These are phyloP conservation scores for Aschersonia sp. DNA, from an alignment of 2,329 filamentous ascomycete species.

Conservation along the genomic window DNA sequence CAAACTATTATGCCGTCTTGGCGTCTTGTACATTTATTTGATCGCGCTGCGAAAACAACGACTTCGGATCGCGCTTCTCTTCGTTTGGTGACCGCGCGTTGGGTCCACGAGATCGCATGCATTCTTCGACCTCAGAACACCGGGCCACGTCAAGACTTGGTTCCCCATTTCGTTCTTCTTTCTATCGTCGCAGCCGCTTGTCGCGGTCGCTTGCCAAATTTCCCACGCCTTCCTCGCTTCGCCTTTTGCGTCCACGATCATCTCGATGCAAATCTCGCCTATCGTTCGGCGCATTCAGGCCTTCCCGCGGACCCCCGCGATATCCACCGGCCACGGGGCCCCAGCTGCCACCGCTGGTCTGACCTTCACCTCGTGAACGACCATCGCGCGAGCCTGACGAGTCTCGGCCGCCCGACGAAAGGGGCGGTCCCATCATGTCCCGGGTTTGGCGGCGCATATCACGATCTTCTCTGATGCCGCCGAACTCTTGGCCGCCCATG, in stretches of 20 bases:
- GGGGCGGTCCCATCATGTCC: slow-evolving; percentile 15
- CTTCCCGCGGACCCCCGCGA: slow-evolving; percentile 17
- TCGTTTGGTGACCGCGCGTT: no score
- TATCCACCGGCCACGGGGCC: slow-evolving; percentile 8
- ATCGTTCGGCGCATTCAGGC: slow-evolving; percentile 15
- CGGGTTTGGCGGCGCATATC: slow-evolving; percentile 17
- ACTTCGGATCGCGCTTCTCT: no score
- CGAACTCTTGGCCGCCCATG: slow-evolving; percentile 13
- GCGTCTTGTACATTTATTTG: no score
- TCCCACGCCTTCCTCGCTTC: slow-evolving; percentile 33
- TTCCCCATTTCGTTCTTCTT: slow-evolving; percentile 3
- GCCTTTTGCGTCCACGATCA: slow-evolving; percentile 22
- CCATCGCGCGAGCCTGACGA: slow-evolving; percentile 15
- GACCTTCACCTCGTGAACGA: slow-evolving; percentile 16
- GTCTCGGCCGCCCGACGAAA: slow-evolving; percentile 14
- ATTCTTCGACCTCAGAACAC: not conserved
- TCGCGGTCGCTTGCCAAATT: slow-evolving; percentile 28
- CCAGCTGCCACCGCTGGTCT: slow-evolving; percentile 8
- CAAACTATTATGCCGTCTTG: no score
- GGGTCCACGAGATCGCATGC: not conserved
- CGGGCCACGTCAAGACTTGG: no score
- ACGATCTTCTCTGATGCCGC: slow-evolving; percentile 17
- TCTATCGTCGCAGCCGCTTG: slow-evolving; percentile 37
- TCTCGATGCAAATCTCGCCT: slow-evolving; percentile 17
- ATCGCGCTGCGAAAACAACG: no score